These are phyloP conservation scores for Aspergillus floridensis DNA, from an alignment of 2,329 filamentous ascomycete genomes.

Conservation along the genomic window DNA sequence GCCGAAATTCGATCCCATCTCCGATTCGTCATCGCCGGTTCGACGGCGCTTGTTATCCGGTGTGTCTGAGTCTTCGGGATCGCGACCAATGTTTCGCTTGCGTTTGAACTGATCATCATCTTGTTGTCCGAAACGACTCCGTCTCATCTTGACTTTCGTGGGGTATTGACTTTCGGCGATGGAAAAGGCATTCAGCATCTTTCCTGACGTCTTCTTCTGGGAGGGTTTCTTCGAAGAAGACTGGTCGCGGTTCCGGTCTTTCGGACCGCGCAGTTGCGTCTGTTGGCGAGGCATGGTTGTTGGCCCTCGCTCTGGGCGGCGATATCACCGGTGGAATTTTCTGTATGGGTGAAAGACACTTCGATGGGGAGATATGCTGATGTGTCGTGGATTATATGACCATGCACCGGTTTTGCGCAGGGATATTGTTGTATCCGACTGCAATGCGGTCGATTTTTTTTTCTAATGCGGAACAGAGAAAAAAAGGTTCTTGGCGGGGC, in stretches of 20 bases:
- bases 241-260: slow-evolving; percentile 32
- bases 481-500: slow-evolving; percentile 36
- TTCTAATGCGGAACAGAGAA: slow-evolving; percentile 19
- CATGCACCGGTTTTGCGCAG: slow-evolving; percentile 9
- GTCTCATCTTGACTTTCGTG: slow-evolving; percentile 53
- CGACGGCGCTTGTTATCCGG: slow-evolving; percentile 46
- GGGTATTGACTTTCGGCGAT: slow-evolving; percentile 61
- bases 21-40: slow-evolving; percentile 43
- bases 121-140: slow-evolving; percentile 59
- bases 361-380: background rate
- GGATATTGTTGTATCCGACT: slow-evolving; percentile 1
- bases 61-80: slow-evolving; percentile 42
- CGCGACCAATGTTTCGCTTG: slow-evolving; percentile 36
- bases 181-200: slow-evolving; percentile 61
- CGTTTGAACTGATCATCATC: slow-evolving; percentile 49
- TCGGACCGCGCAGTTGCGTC: slow-evolving; percentile 39
- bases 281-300: slow-evolving; percentile 42
- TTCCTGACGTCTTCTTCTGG: slow-evolving; percentile 46
- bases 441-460: slow-evolving; percentile 21
- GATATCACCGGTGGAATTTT: background rate
- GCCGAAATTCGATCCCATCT: slow-evolving; percentile 64
- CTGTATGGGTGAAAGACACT: slow-evolving; percentile 1
- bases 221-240: slow-evolving; percentile 44
- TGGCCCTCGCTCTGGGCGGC: background rate
- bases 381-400: slow-evolving; percentile 7